Base-by-base conservation (phyloP, 495 filamentous ascomycete species). In the Penicillium soppii region DNA sequence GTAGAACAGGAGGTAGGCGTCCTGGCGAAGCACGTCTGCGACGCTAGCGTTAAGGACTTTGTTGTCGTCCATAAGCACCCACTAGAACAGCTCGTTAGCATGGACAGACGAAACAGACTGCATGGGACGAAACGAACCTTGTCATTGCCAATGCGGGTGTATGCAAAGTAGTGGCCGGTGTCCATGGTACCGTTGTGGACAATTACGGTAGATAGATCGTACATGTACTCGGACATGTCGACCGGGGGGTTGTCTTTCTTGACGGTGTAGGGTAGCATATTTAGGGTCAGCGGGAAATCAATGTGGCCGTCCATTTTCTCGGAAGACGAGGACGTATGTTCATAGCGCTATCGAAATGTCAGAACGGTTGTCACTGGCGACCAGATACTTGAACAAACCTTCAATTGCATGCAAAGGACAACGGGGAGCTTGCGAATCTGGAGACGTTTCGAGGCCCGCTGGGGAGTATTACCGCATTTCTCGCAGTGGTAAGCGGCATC, bases 1-100 rank as follows among this genome's bases (percentile, higher is more conserved):
- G 57, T 97, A 97, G 66, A 96, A 92, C 32, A 97, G 69, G 33
- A 97, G 71, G 66, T 95, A 97, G 9, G 92, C 91, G 59, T 92
- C 78, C 33, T 87, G 87, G 21, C 76, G 80, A 20, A 97, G 77
- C 7, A 96, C 92, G 44, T 96, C 86, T 6, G 83, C 80, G 57
- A 91, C 88, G 15, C 75, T 77, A 17, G 87, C 90, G 42, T 89
- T 57, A 40, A 89, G 90, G 37, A 97, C 91, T 62, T 87, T 87
- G 62, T 90, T 90, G 66, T 97, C 92, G 56, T 97, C 91, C 74
- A 96, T 95, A 23, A 83, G 77, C 63, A 92, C 91, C 92, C 92
- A 97, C 82, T 92, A 49, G 16, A 57, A 36, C 43, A 36, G 26
- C 5, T 26, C 2, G 41, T 72, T 40, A 67, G 56, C 23, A 37